Evolutionary conservation across 768 basidiomycete species (phyloP), one percentile per base, ranked within the genome.

Genomic region (Piloderma croceum): DNA sequence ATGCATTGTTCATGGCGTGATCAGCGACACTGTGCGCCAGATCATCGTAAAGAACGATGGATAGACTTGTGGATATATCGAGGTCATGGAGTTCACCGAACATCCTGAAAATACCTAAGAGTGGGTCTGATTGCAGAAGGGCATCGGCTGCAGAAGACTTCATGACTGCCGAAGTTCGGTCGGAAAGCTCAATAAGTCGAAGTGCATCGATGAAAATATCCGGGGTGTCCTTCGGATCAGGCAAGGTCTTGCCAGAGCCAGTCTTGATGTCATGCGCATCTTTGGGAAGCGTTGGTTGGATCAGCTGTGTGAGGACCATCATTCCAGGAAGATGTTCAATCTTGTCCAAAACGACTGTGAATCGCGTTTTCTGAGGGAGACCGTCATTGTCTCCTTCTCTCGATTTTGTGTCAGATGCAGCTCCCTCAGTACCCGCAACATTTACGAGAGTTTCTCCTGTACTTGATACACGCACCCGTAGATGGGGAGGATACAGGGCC

Each of bases 151-250:
- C 71, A 7, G 83, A 80, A 3, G 88, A 90, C 54, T 81, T 86
- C 77, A 98, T 83, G 38, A 94, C 81, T 1, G 85, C 83, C 1
- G 89, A 91, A 3, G 83, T 83, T 47, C 94, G 88, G 38, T 94
- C 88, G 36, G 88, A 77, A 56, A 76, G 50, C 59, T 96, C 92
- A 46, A 97, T 83, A 12, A 98, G 73, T 5, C 92, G 82, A 6
- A 97, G 69, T 0, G 90, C 91, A 36, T 86, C 79, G 5, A 84
- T 56, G n/a, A 59, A 60, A 18, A 84, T 57, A n/a, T 52, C 50
- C 6, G 55, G 52, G 43, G 31, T 36, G 21, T 31, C 33, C 4
- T 25, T 31, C 25, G 37, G 42, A 38, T 31, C 7, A 21, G 24
- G 17, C 31, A 11, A 32, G 17, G 35, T 24, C 31, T 39, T 34